These are phyloP conservation scores for Miscanthus lutarioriparius DNA, from an alignment of 176 grass and related monocot species.

Conservation along the genomic window DNA sequence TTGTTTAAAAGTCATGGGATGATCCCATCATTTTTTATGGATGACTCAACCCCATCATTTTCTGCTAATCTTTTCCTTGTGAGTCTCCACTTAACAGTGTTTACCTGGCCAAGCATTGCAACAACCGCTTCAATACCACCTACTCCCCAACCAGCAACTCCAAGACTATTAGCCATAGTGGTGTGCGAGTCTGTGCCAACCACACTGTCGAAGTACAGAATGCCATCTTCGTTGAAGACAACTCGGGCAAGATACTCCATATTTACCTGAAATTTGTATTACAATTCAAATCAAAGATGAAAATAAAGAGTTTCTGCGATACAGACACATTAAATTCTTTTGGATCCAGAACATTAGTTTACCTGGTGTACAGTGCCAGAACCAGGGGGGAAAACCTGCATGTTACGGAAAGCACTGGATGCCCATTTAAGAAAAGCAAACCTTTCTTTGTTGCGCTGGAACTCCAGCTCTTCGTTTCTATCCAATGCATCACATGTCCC, in stretches of 20 bases:
- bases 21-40: not conserved
- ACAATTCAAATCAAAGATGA: not conserved
- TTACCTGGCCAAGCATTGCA: constrained; percentile 92
- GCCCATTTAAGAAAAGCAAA: constrained; percentile 91
- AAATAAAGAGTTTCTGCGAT: not conserved
- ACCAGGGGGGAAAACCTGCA: constrained; percentile 81
- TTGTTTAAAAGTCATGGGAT: not conserved
- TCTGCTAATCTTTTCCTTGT: not conserved
- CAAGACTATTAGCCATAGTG: constrained; percentile 81
- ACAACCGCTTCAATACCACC: constrained; percentile 84
- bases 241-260: constrained; percentile 82
- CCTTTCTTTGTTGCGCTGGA: constrained; percentile 76
- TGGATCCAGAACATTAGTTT: not conserved
- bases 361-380: constrained; percentile 91
- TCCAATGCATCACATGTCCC: constrained; percentile 64
- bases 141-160: constrained; percentile 93
- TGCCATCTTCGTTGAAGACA: constrained; percentile 66
- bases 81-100: not conserved
- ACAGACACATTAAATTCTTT: not conserved
- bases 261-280: constrained; percentile 58
- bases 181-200: constrained; percentile 87
- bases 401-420: constrained; percentile 77
- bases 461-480: constrained; percentile 75
- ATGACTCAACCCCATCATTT: not conserved
- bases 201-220: constrained; percentile 72